Evolutionary conservation across 768 basidiomycete species (phyloP).

Genomic region (Pisolithus microcarpus): DNA sequence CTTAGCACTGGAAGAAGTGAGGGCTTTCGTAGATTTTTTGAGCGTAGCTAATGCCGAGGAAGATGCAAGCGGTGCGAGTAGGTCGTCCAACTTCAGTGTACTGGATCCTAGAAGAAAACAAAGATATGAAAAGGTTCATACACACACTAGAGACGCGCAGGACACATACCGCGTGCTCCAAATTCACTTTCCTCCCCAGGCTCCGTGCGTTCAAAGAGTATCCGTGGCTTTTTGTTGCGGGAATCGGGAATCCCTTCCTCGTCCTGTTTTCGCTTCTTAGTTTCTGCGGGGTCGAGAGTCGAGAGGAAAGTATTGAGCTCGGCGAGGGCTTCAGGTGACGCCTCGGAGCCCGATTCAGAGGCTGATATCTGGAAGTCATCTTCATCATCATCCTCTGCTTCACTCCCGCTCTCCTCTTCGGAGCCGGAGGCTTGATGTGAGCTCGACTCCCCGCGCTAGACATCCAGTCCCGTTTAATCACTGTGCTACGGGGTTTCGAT

Average conservation of each 20-base stretch:
- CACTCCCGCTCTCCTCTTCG: constrained; percentile 29
- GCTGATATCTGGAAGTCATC: constrained; percentile 43
- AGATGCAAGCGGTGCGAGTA: constrained; percentile 64
- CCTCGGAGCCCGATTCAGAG: constrained; percentile 38
- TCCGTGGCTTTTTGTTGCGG: constrained; percentile 44
- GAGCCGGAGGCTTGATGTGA: background rate
- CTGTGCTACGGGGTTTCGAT: constrained; percentile 1
- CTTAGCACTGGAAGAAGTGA: constrained; percentile 49
- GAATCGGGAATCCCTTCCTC: constrained; percentile 10
- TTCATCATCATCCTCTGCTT: constrained; percentile 28
- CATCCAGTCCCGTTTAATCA: constrained; percentile 24
- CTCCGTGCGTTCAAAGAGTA: constrained; percentile 66
- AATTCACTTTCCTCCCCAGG: constrained; percentile 81
- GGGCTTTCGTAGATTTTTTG: constrained; percentile 61
- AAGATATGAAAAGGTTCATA: background rate
- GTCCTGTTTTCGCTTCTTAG: constrained; percentile 50
- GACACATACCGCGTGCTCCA: constrained; percentile 46
- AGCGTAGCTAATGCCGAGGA: constrained; percentile 58
- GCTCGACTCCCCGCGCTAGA: constrained; percentile 6
- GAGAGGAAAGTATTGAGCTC: constrained; percentile 70
- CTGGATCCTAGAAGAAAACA: constrained; percentile 29
- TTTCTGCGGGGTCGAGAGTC: constrained; percentile 44
- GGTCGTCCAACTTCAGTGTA: constrained; percentile 63
- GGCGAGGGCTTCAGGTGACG: constrained; percentile 53
- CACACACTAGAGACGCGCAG: background rate